phyloP scores from a whole-genome alignment of 169 alveolate species.

The Neospora caninum region DNA sequence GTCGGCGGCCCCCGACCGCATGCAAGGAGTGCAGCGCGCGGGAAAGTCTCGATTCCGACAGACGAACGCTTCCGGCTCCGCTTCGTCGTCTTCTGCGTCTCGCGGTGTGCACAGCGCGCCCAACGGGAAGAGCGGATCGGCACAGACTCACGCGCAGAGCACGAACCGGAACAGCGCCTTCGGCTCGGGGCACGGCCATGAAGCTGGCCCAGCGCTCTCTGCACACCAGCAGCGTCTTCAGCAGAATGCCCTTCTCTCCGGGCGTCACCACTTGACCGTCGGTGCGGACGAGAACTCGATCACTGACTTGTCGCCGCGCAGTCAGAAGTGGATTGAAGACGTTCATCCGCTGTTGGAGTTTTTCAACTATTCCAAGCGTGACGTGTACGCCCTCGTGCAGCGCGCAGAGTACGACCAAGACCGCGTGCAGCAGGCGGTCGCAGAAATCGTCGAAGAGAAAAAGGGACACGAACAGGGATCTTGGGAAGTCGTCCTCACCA shows the following conservation, averaged over 20 bases:
- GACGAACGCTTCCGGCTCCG: neutral
- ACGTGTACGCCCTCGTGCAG: constrained; percentile 52
- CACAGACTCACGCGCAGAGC: too few relatives aligned
- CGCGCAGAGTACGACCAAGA: constrained; percentile 49
- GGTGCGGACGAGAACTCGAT: neutral
- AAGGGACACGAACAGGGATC: constrained; percentile 66
- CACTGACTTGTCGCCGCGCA: constrained; percentile 45
- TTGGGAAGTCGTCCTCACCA: constrained; percentile 58
- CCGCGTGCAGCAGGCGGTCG: constrained; percentile 57
- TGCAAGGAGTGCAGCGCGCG: too few relatives aligned
- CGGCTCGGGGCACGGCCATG: neutral
- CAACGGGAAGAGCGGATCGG: too few relatives aligned
- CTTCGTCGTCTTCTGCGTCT: neutral
- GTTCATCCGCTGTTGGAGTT: constrained; percentile 63
- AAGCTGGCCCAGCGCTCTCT: neutral
- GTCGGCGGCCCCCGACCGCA: too few relatives aligned
- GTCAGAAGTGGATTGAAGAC: constrained; percentile 54
- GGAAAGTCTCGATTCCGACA: too few relatives aligned
- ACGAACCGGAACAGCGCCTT: neutral
- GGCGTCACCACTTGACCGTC: neutral
- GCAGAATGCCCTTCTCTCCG: neutral
- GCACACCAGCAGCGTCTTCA: constrained; percentile 1
- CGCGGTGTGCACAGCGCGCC: too few relatives aligned
- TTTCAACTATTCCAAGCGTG: constrained; percentile 58
- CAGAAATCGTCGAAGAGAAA: constrained; percentile 53